These are phyloP conservation scores for Ogataea angusta DNA, from an alignment of 805 yeast genomes.

Conservation along the genomic window DNA sequence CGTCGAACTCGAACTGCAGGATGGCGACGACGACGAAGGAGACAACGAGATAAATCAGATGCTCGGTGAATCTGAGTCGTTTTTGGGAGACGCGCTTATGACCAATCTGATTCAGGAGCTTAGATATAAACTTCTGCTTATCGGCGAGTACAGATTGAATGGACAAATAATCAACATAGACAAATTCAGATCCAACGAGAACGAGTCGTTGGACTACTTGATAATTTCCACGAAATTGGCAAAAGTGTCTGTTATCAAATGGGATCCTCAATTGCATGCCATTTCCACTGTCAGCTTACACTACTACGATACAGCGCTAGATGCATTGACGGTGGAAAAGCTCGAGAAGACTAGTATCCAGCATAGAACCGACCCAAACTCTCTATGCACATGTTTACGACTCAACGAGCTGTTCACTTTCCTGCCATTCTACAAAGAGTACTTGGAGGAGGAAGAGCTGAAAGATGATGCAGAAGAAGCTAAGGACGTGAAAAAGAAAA, in stretches of 20 bases:
- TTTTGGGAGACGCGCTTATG: conserved; percentile 22
- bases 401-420: conserved; percentile 69
- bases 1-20: conserved; percentile 24
- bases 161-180: conserved; percentile 65
- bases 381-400: conserved; percentile 52
- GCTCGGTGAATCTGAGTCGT: conserved; percentile 19
- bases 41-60: conserved; percentile 16
- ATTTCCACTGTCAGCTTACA: conserved; percentile 79
- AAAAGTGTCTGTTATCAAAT: conserved; percentile 70
- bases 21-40: conserved; percentile 16
- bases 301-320: conserved; percentile 73
- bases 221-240: conserved; percentile 69
- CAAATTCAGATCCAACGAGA: conserved; percentile 46
- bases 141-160: conserved; percentile 66
- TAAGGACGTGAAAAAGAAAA: conserved; percentile 16
- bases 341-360: conserved; percentile 36
- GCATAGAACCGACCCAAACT: conserved; percentile 60
- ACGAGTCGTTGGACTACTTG: conserved; percentile 51
- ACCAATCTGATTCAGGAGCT: conserved; percentile 16
- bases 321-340: conserved; percentile 44
- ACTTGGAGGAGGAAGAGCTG: conserved; percentile 39
- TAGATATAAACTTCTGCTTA: conserved; percentile 36
- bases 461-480: conserved; percentile 29
- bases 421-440: conserved; percentile 55
- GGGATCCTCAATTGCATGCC: conserved; percentile 54